Evolutionary conservation across 148 eudicot species (phyloP).

Genomic region (Persicaria maculosa): DNA sequence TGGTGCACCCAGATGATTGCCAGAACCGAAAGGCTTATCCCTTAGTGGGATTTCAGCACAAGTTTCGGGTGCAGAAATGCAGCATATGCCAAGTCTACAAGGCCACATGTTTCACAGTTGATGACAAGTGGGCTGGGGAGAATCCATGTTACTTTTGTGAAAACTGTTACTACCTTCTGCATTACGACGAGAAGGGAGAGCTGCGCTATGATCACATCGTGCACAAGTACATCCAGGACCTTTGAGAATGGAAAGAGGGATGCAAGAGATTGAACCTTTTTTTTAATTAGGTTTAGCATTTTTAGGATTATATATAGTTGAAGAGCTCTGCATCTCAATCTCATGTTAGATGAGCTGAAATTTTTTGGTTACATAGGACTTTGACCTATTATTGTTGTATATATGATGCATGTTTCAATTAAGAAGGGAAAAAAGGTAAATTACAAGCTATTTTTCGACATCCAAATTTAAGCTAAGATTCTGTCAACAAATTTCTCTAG

Average conservation of each 20-base stretch:
- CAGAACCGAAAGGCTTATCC: slow-evolving; percentile 81
- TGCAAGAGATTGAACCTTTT: too few species aligned
- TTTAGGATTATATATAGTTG: too few species aligned
- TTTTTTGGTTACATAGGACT: too few species aligned
- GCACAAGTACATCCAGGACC: slow-evolving; percentile 33
- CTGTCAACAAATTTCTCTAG: not conserved
- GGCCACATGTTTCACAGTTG: slow-evolving; percentile 68
- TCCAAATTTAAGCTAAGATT: too few species aligned
- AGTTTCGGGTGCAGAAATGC: slow-evolving; percentile 51
- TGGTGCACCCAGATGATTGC: slow-evolving; percentile 73
- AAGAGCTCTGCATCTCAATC: too few species aligned
- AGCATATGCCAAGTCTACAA: slow-evolving; percentile 54
- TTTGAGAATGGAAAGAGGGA: not conserved
- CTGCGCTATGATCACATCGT: slow-evolving; percentile 16
- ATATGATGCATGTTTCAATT: too few species aligned
- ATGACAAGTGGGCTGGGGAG: slow-evolving; percentile 61
- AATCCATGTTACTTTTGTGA: slow-evolving; percentile 64
- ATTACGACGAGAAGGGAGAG: slow-evolving; percentile 25
- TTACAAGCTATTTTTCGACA: too few species aligned
- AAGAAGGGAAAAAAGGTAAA: too few species aligned
- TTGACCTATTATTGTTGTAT: too few species aligned
- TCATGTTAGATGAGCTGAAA: too few species aligned
- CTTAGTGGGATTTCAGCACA: slow-evolving; percentile 35
- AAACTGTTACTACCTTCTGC: slow-evolving; percentile 29
- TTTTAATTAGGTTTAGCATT: too few species aligned